Percentiles rank a stretch among this genome's conserved stretches.
Conservation (phyloP, 768 basidiomycete genomes). For the Podaxis pistillaris region DNA sequence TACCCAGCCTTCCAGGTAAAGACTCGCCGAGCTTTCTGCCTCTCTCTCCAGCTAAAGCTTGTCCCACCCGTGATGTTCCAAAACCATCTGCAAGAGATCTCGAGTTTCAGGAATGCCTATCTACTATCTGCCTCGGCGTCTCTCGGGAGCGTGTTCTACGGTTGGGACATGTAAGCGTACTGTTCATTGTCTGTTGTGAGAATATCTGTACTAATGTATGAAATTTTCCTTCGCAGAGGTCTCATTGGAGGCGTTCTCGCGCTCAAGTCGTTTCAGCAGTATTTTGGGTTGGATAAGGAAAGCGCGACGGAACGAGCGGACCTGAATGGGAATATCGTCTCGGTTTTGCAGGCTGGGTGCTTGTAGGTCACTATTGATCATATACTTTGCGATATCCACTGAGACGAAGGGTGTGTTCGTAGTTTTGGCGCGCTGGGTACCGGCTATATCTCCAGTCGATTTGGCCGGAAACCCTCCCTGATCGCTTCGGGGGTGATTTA, state of each 20-base stretch:
- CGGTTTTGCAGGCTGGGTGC: constrained; percentile 46
- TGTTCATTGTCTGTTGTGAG: neutral
- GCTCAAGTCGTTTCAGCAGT: constrained; percentile 43
- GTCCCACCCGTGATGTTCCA: constrained; percentile 24
- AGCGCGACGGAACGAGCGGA: constrained; percentile 35
- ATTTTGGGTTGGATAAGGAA: constrained; percentile 44
- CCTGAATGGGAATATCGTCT: constrained; percentile 51
- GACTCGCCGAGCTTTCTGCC: neutral
- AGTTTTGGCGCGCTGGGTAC: constrained; percentile 47
- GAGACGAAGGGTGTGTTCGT: neutral
- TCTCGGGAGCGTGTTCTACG: constrained; percentile 48
- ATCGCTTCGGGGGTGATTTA: constrained; percentile 44
- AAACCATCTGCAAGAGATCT: constrained; percentile 22
- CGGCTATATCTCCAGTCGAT: constrained; percentile 37
- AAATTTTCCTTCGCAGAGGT: constrained; percentile 20
- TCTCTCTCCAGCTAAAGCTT: neutral
- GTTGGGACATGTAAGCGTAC: constrained; percentile 41
- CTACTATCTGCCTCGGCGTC: constrained; percentile 41
- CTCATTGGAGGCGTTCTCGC: constrained; percentile 50
- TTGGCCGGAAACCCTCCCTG: constrained; percentile 46
- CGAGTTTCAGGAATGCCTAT: constrained; percentile 43
- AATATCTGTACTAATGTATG: constrained; percentile 1
- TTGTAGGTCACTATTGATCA: constrained; percentile 34
- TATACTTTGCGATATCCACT: neutral
- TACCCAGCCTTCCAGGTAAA: neutral